phyloP scores from a whole-genome alignment of 495 filamentous ascomycete genomes.

The Xylaria acuta region DNA sequence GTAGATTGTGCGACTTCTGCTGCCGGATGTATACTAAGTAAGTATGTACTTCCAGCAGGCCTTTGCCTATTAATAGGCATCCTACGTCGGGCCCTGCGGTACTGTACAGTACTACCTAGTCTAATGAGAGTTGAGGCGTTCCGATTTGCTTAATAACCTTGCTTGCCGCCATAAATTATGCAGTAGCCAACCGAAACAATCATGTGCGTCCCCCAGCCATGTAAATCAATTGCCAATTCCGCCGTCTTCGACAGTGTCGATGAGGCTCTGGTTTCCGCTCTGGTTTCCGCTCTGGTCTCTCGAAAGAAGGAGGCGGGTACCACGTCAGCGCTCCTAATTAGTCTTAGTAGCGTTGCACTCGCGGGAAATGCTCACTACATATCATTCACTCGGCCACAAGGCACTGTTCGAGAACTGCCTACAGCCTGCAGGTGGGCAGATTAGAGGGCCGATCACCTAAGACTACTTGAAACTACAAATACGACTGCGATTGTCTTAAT shows the following conservation, averaged over 20 bases:
- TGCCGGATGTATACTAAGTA: too few relatives aligned
- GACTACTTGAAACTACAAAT: neutral
- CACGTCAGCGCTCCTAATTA: conserved; percentile 2
- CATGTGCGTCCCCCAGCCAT: neutral
- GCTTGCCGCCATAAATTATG: conserved; percentile 5
- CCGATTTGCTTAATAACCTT: neutral
- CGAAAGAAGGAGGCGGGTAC: neutral
- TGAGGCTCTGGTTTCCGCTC: conserved; percentile 13
- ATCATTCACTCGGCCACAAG: neutral
- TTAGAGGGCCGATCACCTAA: neutral
- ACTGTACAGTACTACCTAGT: neutral
- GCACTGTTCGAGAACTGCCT: neutral
- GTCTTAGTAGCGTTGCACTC: conserved; percentile 8
- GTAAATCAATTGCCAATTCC: neutral
- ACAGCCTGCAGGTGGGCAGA: neutral
- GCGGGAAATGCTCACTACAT: neutral
- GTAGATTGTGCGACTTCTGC: neutral
- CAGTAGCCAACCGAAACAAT: neutral
- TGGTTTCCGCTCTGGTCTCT: too few relatives aligned
- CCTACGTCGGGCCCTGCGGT: neutral
- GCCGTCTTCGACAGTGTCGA: neutral
- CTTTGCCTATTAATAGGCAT: conserved; percentile 1
- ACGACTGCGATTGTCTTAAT: neutral
- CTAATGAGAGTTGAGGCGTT: neutral
- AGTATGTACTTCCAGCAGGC: neutral